phyloP scores from a whole-genome alignment of 1,139 yeast genomes.

The Geotrichum siamense region DNA sequence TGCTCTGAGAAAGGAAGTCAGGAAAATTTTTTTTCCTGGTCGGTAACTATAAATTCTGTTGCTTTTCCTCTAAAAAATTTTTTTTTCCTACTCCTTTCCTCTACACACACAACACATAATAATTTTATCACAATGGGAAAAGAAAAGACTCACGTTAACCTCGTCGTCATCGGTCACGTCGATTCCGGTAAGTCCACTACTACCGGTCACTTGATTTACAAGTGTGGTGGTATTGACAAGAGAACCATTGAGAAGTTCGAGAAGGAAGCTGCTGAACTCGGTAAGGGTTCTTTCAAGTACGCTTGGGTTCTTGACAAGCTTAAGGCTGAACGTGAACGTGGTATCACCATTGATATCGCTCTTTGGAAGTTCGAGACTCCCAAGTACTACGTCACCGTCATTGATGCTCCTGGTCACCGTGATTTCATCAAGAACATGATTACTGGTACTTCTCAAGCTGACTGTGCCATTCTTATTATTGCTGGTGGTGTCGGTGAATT shows the following conservation, averaged over 20 bases:
- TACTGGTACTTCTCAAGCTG: slow-evolving; percentile 93
- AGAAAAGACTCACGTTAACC: slow-evolving; percentile 96
- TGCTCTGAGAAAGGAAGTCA: too few relatives aligned
- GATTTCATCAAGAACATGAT: slow-evolving; percentile 94
- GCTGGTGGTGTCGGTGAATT: slow-evolving; percentile 93
- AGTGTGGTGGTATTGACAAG: slow-evolving; percentile 90
- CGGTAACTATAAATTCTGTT: too few relatives aligned
- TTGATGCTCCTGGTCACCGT: slow-evolving; percentile 96
- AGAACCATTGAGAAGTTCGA: slow-evolving; percentile 98
- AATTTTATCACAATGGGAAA: slow-evolving; percentile 69
- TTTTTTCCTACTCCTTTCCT: too few relatives aligned
- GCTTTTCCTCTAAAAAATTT: too few relatives aligned
- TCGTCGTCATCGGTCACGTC: slow-evolving; percentile 99
- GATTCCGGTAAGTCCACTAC: slow-evolving; percentile 98
- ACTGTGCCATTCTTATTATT: slow-evolving; percentile 83
- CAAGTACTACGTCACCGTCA: slow-evolving; percentile 85
- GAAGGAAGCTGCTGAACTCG: slow-evolving; percentile 97
- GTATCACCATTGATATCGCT: slow-evolving; percentile 93
- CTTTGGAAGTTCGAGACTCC: slow-evolving; percentile 96
- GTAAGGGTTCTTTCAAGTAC: slow-evolving; percentile 98
- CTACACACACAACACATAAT: too few relatives aligned
- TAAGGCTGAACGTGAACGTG: slow-evolving; percentile 96
- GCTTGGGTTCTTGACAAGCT: slow-evolving; percentile 96
- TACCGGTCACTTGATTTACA: slow-evolving; percentile 98
- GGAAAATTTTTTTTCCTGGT: too few relatives aligned